Percentiles rank a stretch among this genome's conserved stretches.
Conservation (phyloP, 2,329 filamentous ascomycete species). For the Harringtonia lauricola region DNA sequence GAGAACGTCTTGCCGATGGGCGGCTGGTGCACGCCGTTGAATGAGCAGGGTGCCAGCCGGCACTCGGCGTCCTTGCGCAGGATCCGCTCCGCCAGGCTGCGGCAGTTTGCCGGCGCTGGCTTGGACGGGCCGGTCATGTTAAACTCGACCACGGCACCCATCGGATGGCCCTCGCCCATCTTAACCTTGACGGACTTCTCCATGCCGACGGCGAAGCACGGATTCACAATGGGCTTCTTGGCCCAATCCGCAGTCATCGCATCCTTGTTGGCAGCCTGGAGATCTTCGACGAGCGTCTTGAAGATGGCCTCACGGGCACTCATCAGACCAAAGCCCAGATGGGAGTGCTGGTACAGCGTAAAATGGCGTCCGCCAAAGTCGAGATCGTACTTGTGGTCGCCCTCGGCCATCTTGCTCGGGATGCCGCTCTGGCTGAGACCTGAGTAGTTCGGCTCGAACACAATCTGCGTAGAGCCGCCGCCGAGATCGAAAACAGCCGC, state of each 20-base stretch:
- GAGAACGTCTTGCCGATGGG: slow-evolving; percentile 85
- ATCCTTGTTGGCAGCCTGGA: slow-evolving; percentile 50
- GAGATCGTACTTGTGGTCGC: slow-evolving; percentile 92
- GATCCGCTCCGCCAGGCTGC: slow-evolving; percentile 79
- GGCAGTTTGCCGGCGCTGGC: slow-evolving; percentile 75
- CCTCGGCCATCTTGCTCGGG: slow-evolving; percentile 73
- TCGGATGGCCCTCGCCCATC: slow-evolving; percentile 52
- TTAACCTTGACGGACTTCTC: slow-evolving; percentile 61
- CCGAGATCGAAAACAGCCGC: slow-evolving; percentile 94
- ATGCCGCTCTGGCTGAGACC: slow-evolving; percentile 62
- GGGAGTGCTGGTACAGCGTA: slow-evolving; percentile 93
- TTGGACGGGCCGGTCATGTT: slow-evolving; percentile 80
- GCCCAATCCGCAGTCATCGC: slow-evolving; percentile 56
- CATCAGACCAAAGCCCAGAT: slow-evolving; percentile 95
- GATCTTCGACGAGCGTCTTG: slow-evolving; percentile 59
- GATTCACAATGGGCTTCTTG: slow-evolving; percentile 62
- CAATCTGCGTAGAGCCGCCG: slow-evolving; percentile 94
- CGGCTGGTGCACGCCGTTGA: slow-evolving; percentile 95
- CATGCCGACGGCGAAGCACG: slow-evolving; percentile 78
- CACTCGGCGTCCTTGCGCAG: slow-evolving; percentile 79
- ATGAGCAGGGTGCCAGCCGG: slow-evolving; percentile 82
- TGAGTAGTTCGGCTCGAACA: slow-evolving; percentile 93
- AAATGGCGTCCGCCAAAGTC: slow-evolving; percentile 81
- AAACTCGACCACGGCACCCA: slow-evolving; percentile 55
- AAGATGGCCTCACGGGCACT: slow-evolving; percentile 83